Percentiles rank a stretch among this genome's conserved stretches.
Evolutionary conservation across 2,329 filamentous ascomycete species (phyloP).

Genomic region (Paecilomyces niveus): DNA sequence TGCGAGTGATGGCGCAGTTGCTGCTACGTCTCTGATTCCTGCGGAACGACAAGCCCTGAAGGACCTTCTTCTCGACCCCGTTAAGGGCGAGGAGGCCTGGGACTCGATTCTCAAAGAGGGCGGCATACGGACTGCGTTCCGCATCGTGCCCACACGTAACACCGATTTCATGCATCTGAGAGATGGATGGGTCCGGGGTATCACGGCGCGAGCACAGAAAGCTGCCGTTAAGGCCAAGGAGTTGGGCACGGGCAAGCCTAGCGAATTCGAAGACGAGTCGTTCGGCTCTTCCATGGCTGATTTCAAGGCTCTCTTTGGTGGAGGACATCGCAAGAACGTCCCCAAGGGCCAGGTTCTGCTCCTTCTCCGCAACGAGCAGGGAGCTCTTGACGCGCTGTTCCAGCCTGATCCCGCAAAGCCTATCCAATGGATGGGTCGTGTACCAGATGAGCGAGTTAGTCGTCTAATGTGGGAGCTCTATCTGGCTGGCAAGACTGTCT

Average conservation of each 20-base stretch:
- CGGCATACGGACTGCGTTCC: constrained; percentile 67
- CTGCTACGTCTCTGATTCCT: constrained; percentile 75
- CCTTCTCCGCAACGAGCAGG: constrained; percentile 59
- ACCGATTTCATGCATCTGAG: constrained; percentile 91
- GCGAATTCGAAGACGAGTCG: constrained; percentile 59
- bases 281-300: constrained; percentile 69
- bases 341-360: constrained; percentile 74
- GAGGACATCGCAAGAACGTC: constrained; percentile 59
- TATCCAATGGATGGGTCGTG: constrained; percentile 58
- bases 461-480: constrained; percentile 85
- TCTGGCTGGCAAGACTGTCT: constrained; percentile 76
- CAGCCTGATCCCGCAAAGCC: constrained; percentile 43
- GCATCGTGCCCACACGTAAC: constrained; percentile 83
- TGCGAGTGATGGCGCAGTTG: constrained; percentile 46
- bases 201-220: constrained; percentile 63
- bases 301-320: constrained; percentile 77
- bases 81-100: constrained; percentile 67
- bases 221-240: constrained; percentile 43
- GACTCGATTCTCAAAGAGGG: constrained; percentile 58
- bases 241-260: constrained; percentile 9
- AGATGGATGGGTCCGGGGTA: constrained; percentile 82
- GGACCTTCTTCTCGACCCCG: constrained; percentile 60
- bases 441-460: constrained; percentile 72
- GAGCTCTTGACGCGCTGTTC: constrained; percentile 61
- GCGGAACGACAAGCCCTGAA: constrained; percentile 71